A percentile compares a stretch with the other conserved stretches of the same genome.
Evolutionary conservation across 2,329 filamentous ascomycete genomes (phyloP).

Genomic region (Aspergillus viridinutans): DNA sequence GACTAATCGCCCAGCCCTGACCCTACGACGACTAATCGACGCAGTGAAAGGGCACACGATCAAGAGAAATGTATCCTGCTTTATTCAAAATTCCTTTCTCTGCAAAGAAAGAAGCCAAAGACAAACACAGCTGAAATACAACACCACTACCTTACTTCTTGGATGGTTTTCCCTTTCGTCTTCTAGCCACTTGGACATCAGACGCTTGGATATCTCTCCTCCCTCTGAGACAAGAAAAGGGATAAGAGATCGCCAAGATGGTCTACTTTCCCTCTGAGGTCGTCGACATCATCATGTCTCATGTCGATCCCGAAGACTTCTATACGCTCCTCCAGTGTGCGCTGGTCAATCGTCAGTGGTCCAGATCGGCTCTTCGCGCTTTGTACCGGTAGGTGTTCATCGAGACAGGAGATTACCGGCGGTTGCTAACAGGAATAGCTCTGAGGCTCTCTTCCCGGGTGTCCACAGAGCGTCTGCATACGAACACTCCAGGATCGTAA

Average conservation of each 20-base stretch:
- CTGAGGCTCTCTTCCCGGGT: background rate
- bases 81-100: background rate
- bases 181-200: background rate
- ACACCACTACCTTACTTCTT: background rate
- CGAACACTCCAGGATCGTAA: background rate
- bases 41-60: background rate
- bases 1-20: background rate
- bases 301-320: background rate
- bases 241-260: background rate
- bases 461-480: background rate
- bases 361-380: background rate
- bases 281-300: background rate
- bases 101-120: background rate
- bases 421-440: background rate
- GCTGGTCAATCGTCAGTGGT: background rate
- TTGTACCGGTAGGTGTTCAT: background rate
- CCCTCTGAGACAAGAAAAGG: background rate
- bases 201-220: background rate
- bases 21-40: background rate
- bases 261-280: background rate
- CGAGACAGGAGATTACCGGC: background rate
- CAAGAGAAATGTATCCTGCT: background rate
- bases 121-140: background rate
- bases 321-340: background rate
- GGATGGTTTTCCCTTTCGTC: background rate